Evolutionary conservation across 768 basidiomycete genomes (phyloP), one percentile per base, ranked within the genome.

Genomic region (Megacollybia marginata): DNA sequence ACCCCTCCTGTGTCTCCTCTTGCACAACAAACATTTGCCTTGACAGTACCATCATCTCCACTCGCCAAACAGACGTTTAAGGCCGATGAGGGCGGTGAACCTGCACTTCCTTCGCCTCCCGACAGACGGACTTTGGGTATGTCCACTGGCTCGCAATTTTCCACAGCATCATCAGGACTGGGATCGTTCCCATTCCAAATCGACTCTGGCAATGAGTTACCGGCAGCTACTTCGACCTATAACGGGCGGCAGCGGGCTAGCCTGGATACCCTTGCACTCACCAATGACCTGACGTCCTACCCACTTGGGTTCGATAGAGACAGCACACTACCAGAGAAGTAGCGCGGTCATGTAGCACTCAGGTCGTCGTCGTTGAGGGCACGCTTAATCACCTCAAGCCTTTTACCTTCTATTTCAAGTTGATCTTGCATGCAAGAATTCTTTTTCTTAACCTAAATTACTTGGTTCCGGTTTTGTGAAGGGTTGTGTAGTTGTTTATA

Each of bases 131-230:
- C 71, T 16, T 69, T 86, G n/a, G 85, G 85, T 28, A 66, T 89
- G 68, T 89, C 88, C 11, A 83, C 82, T 5, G 83, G 72, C 9
- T 89, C 85, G n/a, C 79, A 87, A 61, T 60, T 85, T 33, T 89
- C 88, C 10, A 85, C 86, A 4, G 78, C 81, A 33, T 87, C 87
- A 18, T 82, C 85, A 20, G 89, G 88, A n/a, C 70, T 92, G 36
- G 85, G 84, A 15, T 85, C 84, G 20, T 92, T 89, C 74, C 83
- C 88, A 35, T 92, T 92, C 78, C 87, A 90, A 53, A 88, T 92
- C 59, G 87, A 88, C 55, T 72, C 81, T 32, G 81, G 82, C 49
- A 63, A 62, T 36, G 65, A 59, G 33, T 77, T 77, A 34, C 49
- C 62, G 9, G 55, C 59, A 19, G 67, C 73, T 31, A 61, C 71